phyloP scores from a whole-genome alignment of 2,329 filamentous ascomycete genomes.

The Talaromyces amestolkiae region DNA sequence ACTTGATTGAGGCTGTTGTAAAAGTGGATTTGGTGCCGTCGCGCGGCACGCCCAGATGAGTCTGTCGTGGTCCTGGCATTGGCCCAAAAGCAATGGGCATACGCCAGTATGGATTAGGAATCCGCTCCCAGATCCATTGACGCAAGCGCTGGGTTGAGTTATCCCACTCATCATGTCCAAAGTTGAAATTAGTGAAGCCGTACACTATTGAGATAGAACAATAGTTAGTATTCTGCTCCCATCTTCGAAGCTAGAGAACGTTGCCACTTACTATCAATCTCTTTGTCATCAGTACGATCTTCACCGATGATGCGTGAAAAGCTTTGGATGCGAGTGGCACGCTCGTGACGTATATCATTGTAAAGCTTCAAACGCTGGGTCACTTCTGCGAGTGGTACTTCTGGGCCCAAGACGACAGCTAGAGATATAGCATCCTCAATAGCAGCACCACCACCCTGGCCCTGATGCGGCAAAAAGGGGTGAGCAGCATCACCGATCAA shows the following conservation, averaged over 20 bases:
- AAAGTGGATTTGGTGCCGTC: slow-evolving; percentile 36
- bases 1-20: slow-evolving; percentile 48
- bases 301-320: slow-evolving; percentile 51
- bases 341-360: slow-evolving; percentile 56
- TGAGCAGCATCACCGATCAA: slow-evolving; percentile 67
- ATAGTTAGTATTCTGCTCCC: not conserved
- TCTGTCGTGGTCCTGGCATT: slow-evolving; percentile 47
- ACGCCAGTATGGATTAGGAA: slow-evolving; percentile 42
- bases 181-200: slow-evolving; percentile 52
- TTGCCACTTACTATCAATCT: not conserved
- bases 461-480: slow-evolving; percentile 61
- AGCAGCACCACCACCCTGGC: slow-evolving; percentile 60
- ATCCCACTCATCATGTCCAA: slow-evolving; percentile 60
- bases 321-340: slow-evolving; percentile 57
- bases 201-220: slow-evolving; percentile 29
- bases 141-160: slow-evolving; percentile 52
- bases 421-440: slow-evolving; percentile 66
- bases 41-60: slow-evolving; percentile 30
- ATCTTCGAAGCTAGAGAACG: not conserved
- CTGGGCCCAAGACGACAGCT: slow-evolving; percentile 55
- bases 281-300: slow-evolving; percentile 24
- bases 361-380: slow-evolving; percentile 37
- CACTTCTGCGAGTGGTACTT: not conserved
- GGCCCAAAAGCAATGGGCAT: slow-evolving; percentile 49
- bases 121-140: slow-evolving; percentile 47